These are phyloP conservation scores for Thalassiosira profunda DNA, from an alignment of 108 stramenopile genomes.

Conservation along the genomic window DNA sequence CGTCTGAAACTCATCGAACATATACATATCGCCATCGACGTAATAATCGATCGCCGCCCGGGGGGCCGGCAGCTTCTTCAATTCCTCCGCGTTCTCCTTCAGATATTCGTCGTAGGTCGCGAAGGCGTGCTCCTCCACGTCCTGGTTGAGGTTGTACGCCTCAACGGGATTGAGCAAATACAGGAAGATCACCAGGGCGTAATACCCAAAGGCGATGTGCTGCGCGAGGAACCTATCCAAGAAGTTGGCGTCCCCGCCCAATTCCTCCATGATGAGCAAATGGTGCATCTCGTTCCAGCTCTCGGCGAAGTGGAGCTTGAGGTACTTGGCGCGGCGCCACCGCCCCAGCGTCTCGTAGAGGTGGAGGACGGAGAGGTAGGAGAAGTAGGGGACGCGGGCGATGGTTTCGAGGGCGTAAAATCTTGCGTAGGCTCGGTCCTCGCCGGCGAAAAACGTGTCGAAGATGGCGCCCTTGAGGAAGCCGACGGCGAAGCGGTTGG, in stretches of 20 bases:
- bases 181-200: conserved; percentile 69
- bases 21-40: conserved; percentile 73
- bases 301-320: conserved; percentile 89
- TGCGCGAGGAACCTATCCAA: conserved; percentile 91
- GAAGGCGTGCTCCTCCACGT: conserved; percentile 89
- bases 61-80: conserved; percentile 71
- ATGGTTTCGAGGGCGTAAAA: conserved; percentile 96
- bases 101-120: conserved; percentile 85
- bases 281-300: conserved; percentile 97
- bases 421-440: conserved; percentile 70
- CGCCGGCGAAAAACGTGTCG: conserved; percentile 49
- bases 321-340: conserved; percentile 71
- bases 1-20: conserved; percentile 90
- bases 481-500: conserved; percentile 31
- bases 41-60: conserved; percentile 80
- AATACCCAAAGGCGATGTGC: conserved; percentile 93
- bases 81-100: conserved; percentile 54
- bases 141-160: conserved; percentile 87
- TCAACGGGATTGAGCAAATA: conserved; percentile 73
- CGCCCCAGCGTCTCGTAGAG: conserved; percentile 91
- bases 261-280: conserved; percentile 95
- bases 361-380: conserved; percentile 90
- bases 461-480: conserved; percentile 47
- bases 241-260: conserved; percentile 83
- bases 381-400: conserved; percentile 96